These are phyloP conservation scores for Calocera cornea DNA, from an alignment of 768 basidiomycete species.

Conservation along the genomic window DNA sequence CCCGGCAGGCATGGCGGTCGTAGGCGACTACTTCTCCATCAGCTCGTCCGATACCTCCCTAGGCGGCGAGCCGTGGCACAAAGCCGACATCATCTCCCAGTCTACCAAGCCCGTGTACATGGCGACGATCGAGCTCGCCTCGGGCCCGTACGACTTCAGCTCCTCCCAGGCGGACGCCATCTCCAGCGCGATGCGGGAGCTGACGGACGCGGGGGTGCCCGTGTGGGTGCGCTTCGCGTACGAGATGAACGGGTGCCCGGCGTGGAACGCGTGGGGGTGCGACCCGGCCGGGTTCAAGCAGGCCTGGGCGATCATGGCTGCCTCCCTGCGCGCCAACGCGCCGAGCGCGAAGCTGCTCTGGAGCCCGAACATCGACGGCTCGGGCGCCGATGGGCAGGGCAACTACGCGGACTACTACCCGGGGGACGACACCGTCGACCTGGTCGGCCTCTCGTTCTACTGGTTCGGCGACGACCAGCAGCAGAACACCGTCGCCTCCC, in stretches of 20 bases:
- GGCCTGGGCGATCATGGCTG: not conserved
- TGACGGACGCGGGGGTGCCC: constrained; percentile 9
- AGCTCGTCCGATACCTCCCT: not conserved
- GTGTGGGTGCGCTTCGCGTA: constrained; percentile 14
- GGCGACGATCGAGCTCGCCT: constrained; percentile 11
- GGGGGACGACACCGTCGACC: constrained; percentile 10
- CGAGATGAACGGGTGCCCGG: constrained; percentile 11
- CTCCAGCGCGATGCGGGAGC: constrained; percentile 3
- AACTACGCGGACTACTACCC: constrained; percentile 12
- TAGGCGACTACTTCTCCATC: constrained; percentile 11
- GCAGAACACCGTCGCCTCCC: not conserved
- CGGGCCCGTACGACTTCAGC: constrained; percentile 1
- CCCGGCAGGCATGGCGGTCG: not conserved
- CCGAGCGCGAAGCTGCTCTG: constrained; percentile 1
- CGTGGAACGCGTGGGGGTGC: constrained; percentile 11
- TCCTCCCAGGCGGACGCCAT: constrained; percentile 9
- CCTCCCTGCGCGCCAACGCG: not conserved
- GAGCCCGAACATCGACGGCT: constrained; percentile 9
- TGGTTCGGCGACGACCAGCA: constrained; percentile 5
- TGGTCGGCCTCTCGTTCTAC: constrained; percentile 12
- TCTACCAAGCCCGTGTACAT: constrained; percentile 11
- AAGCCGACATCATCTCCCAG: constrained; percentile 6
- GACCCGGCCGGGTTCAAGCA: constrained; percentile 8
- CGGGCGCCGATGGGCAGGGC: constrained; percentile 4
- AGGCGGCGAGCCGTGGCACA: constrained; percentile 8